Base-by-base conservation (phyloP, 2,329 filamentous ascomycete species). In the Aspergillus sp. region DNA sequence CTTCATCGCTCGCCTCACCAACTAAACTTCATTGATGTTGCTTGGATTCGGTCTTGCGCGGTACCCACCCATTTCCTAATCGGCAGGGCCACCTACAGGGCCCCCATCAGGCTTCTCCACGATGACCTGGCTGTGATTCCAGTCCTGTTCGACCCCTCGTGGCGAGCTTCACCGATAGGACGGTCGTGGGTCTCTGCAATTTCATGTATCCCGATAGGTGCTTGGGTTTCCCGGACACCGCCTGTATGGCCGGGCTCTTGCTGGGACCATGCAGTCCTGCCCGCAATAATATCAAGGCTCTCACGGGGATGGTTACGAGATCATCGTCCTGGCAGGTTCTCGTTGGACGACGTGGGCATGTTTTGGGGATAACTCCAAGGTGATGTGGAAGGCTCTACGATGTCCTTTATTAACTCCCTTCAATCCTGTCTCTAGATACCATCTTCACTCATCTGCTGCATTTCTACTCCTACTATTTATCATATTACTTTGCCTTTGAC, bases 71-170 rank as follows among this genome's bases (percentile, higher is more conserved):
- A 57, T 64, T 62, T 58, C 57, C 55, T 64, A 57, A 62, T 58
- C 59, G 54, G 58, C 61, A 57, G 57, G 62, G 61, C 61, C 62
- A 62, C 62, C 56, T 62, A 64, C 63, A 55, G 60, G 60, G 56
- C 56, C 55, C 60, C 58, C 58, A 43, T 56, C 56, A 56, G 62
- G 54, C 57, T 58, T 58, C 65, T 62, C 64, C 64, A 62, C 64
- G 62, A 62, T 66, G 64, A 66, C 64, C 60, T 66, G 64, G 63
- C 64, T 48, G 54, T 58, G 49, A 53, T 44, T 48, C 44, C 26
- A 48, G 55, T 55, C 24, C 51, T 48, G 55, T 60, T 45, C 36
- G 44, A 51, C 58, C 55, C 59, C 53, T 61, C 52, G 41, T 60
- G 47, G 51, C 55, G 60, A 57, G 61, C 63, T 61, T 64, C 61